Conservation (phyloP, 192 early-diverging fungal genomes). For the Coemansia sp. region DNA sequence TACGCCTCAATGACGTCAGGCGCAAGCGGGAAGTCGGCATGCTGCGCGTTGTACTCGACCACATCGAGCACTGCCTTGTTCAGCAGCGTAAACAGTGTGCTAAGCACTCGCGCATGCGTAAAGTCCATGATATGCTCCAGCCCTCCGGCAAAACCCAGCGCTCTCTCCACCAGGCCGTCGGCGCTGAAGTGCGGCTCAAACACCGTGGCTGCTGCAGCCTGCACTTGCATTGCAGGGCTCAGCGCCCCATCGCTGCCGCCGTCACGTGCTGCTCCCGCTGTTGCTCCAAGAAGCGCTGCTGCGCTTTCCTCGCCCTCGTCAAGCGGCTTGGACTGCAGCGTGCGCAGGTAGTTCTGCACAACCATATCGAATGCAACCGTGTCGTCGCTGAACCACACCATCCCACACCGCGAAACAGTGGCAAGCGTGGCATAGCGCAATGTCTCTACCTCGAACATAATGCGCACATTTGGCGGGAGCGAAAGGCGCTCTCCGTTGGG, state of each 20-base stretch:
- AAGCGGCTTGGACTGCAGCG: conserved; percentile 71
- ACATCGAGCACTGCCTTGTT: conserved; percentile 84
- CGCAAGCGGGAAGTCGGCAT: conserved; percentile 93
- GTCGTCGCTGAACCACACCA: conserved; percentile 99
- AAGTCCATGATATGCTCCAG: conserved; percentile 99
- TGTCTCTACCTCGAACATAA: conserved; percentile 99
- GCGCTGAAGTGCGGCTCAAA: conserved; percentile 71
- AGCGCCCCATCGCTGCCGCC: conserved; percentile 48
- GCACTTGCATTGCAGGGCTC: conserved; percentile 69
- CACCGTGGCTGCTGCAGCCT: conserved; percentile 75
- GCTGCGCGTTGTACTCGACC: conserved; percentile 88
- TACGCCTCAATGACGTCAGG: conserved; percentile 76
- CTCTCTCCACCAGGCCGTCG: conserved; percentile 75
- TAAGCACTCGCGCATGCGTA: conserved; percentile 79
- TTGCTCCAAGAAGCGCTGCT: conserved; percentile 59
- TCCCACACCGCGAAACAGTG: conserved; percentile 98
- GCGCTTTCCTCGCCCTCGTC: conserved; percentile 80
- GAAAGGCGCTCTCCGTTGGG: conserved; percentile 98
- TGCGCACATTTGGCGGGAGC: conserved; percentile 93
- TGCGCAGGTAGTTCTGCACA: conserved; percentile 80
- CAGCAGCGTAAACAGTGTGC: conserved; percentile 88
- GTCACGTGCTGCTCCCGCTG: conserved; percentile 32
- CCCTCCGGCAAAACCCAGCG: conserved; percentile 66
- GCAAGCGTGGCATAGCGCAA: conserved; percentile 96
- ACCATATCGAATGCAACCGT: conserved; percentile 82